Percentiles rank a stretch among this genome's conserved stretches.
phyloP scores from a whole-genome alignment of 768 basidiomycete species.

The Termitomyces sp. region DNA sequence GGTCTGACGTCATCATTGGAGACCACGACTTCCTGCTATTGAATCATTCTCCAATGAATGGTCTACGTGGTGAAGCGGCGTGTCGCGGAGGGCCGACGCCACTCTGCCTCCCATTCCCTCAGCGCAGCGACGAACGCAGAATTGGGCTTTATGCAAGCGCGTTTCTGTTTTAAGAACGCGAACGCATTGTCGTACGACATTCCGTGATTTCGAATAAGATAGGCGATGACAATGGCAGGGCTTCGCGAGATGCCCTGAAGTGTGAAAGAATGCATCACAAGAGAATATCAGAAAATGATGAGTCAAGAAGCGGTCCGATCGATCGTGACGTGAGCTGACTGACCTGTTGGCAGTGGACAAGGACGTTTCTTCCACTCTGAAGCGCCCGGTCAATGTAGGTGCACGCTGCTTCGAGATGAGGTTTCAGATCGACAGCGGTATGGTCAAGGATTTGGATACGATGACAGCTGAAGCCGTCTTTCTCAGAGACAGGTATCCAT shows the following conservation, averaged over 20 bases:
- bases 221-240: conserved; percentile 73
- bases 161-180: conserved; percentile 54
- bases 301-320: not conserved
- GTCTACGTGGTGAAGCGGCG: conserved; percentile 19
- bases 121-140: conserved; percentile 63
- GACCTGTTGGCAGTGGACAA: conserved; percentile 84
- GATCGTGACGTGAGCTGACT: conserved; percentile 11
- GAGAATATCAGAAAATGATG: conserved; percentile 10
- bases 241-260: conserved; percentile 72
- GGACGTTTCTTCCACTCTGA: conserved; percentile 54
- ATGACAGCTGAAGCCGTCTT: conserved; percentile 48
- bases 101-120: conserved; percentile 48
- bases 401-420: conserved; percentile 66
- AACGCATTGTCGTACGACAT: conserved; percentile 69
- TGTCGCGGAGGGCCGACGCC: conserved; percentile 15
- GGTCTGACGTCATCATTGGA: not conserved
- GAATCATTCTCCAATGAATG: not conserved
- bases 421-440: conserved; percentile 53
- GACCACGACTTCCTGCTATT: too few relatives aligned
- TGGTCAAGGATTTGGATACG: conserved; percentile 67
- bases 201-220: conserved; percentile 68
- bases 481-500: conserved; percentile 48
- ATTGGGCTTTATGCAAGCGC: conserved; percentile 75
- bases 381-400: conserved; percentile 60
- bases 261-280: not conserved